Evolutionary conservation across 257 asterid genomes (phyloP), one percentile per base, ranked within the genome.

Genomic region (Solanum sejunctum): DNA sequence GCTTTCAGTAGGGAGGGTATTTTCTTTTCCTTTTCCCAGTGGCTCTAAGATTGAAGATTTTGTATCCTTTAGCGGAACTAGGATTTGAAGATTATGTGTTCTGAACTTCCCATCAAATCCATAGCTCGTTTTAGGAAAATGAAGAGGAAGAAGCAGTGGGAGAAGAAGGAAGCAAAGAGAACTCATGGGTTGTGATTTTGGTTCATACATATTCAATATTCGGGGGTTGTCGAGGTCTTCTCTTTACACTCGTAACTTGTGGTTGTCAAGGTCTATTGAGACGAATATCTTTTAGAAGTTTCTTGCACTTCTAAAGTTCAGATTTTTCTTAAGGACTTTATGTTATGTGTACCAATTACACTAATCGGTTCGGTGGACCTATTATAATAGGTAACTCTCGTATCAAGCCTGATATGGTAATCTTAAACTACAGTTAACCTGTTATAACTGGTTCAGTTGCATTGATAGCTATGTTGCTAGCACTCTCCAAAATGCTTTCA

Each of bases 161-260:
- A 13, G 77, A 67, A 16, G 21, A 16, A 67, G 47, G 18, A 36
- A 67, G 8, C 23, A 67, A 67, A 0, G 20, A 32, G 13, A 83
- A 79, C 17, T 12, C 85, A 3, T 72, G 36, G 26, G 86, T 84
- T 12, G 84, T 90, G 17, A 90, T 92, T 41, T 84, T 92, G 80
- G 95, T 92, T n/a, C 93, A 92, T 85, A 91, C 92, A 3, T 91
- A 91, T 70, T 89, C 95, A 7, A 66, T 92, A 64, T 61, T 89
- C 83, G 95, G 95, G 11, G 93, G 93, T 45, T 84, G 87, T 66
- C 93, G 81, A 20, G 26, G 6, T 4, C 12, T 3, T 6, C 8
- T 57, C 8, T 57, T 57, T 0, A 56, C 8, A 12, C 64, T 0
- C 12, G 64, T 57, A 57, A 20, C 26, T 57, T 57, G 64, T 20